Base-by-base conservation (phyloP, 2,329 filamentous ascomycete species). In the Stromatinia cepivora region DNA sequence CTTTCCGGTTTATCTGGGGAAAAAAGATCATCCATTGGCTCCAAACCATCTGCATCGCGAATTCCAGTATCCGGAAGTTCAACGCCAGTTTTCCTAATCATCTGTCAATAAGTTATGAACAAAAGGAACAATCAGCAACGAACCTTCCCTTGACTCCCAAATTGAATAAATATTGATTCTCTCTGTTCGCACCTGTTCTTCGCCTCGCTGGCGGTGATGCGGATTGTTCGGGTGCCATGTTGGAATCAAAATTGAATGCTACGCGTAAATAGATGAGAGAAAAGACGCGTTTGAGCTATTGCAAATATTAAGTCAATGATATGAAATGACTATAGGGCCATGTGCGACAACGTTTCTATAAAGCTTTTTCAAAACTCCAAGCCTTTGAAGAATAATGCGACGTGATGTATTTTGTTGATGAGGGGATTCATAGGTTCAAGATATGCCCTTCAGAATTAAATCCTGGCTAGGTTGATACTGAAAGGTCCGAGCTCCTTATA, bases 11-110 rank as follows among this genome's bases (percentile, higher is more conserved):
- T 91, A 73, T 88, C 86, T 20, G 94, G 93, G 11, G 94, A 97
- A 80, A 97, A 97, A 73, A 98, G 88, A 74, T 88, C 88, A 48
- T 94, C 92, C 70, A 97, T 86, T 48, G 92, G 90, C 79, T 97
- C 93, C 83, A 99, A 89, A 79, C 94, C 95, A 84, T 97, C 85
- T 79, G 96, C 93, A 81, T 98, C 94, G 81, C 93, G 91, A 71
- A 89, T 84, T 66, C 92, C 92, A 68, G 84, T 88, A 76, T 97
- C 92, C 76, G 88, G 87, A 45, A 98, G 81, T 0, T 88, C 91
- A 36, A 97, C 86, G 57, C 95, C 95, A 0, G 95, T 99, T 85
- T 97, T 96, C 75, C 94, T 97, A 75, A 63, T 65, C 10, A 28
- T 13, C 59, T 73, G 36, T 70, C 65, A 66, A 42, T 58, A 59